Base-by-base conservation (phyloP, 1,284 basidiomycete genomes). In the Boletus smithii region DNA sequence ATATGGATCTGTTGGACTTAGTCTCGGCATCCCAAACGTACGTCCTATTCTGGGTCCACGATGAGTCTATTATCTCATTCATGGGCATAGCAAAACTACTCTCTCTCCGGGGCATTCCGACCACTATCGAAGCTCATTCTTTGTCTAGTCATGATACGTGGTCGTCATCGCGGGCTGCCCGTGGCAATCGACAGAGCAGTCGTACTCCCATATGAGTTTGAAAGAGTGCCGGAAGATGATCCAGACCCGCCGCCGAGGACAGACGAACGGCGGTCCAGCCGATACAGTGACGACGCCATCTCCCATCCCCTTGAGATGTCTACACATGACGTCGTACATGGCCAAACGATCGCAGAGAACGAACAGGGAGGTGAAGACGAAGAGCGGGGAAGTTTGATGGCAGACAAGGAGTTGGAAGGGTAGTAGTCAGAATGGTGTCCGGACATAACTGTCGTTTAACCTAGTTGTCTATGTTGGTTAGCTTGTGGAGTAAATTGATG, bases 1-100 rank as follows among this genome's bases (percentile, higher is more conserved):
- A 0, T 97, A 95, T 62, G 92, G 92, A 4, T 88, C 88, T 4
- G 91, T 97, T 50, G 94, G 93, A 0, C 75, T 97, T 4, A 92
- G 85, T 63, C 70, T 87, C 7, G 85, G 85, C 8, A 70, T 83
- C 30, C 80, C 83, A 20, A 71, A 68, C n/a, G 85, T 86, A 46
- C 18, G 66, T 57, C 14, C 1, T 3, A 11, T 23, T 26, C 30
- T 16, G 1, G 3, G n/a, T 24, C 24, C 8, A 27, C 8, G 23
- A 16, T 14, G 18, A 14, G 8, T 33, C 5, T 39, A 5, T 38
- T 18, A 23, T 39, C 37, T 55, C 37, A 51, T 22, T 41, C 30
- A 17, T 38, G 34, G 24, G 14, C 40, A 14, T 29, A 88, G 87
- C 72, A 76, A 60, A 85, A 85, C 58, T 90, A 81, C 60, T 92